phyloP scores from a whole-genome alignment of 257 asterid species.

The Striga asiatica region DNA sequence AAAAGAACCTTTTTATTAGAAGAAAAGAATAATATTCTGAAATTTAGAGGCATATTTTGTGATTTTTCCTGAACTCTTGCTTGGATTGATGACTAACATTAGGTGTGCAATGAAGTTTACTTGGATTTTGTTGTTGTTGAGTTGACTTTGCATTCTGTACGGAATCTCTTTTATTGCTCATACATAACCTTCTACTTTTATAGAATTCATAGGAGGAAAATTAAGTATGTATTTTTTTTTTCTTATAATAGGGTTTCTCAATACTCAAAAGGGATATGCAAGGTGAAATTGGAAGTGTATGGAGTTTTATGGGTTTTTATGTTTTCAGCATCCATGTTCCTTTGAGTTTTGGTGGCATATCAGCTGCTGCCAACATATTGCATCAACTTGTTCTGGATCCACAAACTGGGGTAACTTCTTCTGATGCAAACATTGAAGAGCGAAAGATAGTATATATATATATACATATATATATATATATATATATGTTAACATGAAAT shows the following conservation, averaged over 20 bases:
- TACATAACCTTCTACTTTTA: neutral
- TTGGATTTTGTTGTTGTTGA: neutral
- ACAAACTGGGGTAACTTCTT: constrained; percentile 34
- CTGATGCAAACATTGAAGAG: neutral
- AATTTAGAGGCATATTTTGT: neutral
- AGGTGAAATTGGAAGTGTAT: constrained; percentile 44
- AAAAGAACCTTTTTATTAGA: neutral
- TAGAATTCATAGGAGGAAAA: neutral
- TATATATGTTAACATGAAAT: neutral
- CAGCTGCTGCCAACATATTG: constrained; percentile 46
- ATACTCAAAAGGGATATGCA: constrained; percentile 39
- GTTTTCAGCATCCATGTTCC: constrained; percentile 75
- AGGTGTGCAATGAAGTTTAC: neutral
- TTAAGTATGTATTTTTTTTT: neutral
- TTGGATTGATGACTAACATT: neutral
- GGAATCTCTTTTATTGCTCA: neutral
- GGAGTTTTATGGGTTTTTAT: constrained; percentile 69
- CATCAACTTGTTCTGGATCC: constrained; percentile 48
- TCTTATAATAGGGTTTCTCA: constrained; percentile 55
- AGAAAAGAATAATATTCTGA: neutral
- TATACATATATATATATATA: too few species aligned
- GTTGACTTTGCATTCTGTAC: neutral
- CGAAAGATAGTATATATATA: neutral
- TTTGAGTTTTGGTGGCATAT: constrained; percentile 77
- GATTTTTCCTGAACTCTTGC: neutral